A percentile compares a stretch with the other conserved stretches of the same genome.
Evolutionary conservation across 2,329 filamentous ascomycete genomes (phyloP).

Genomic region (Verticillium dahliae): DNA sequence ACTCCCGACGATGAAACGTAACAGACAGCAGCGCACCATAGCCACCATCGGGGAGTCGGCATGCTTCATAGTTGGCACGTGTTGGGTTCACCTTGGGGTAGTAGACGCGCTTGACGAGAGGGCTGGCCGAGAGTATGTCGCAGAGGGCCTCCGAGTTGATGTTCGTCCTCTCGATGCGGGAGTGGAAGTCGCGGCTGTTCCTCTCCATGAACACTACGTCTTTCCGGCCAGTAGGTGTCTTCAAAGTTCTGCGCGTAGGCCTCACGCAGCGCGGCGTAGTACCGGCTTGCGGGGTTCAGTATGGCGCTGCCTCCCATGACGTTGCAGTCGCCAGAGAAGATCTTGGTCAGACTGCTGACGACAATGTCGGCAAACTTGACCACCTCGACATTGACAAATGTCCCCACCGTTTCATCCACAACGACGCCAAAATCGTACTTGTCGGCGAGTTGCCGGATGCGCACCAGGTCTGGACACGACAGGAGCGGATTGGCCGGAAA

Average conservation of each 20-base stretch:
- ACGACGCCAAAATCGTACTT: constrained; percentile 84
- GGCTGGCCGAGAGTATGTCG: constrained; percentile 56
- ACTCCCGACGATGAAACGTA: constrained; percentile 63
- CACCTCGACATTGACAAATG: constrained; percentile 92
- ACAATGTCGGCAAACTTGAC: constrained; percentile 85
- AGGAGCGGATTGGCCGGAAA: constrained; percentile 91
- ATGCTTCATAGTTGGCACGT: constrained; percentile 69
- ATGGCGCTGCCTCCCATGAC: constrained; percentile 86
- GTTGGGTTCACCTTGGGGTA: constrained; percentile 79
- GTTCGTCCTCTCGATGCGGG: constrained; percentile 79
- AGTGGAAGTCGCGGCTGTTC: constrained; percentile 87
- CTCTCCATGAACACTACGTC: constrained; percentile 92
- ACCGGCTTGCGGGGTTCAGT: constrained; percentile 58
- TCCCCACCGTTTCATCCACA: constrained; percentile 93
- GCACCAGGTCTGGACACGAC: constrained; percentile 71
- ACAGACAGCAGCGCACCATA: constrained; percentile 88
- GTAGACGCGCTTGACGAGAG: constrained; percentile 67
- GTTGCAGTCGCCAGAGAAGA: constrained; percentile 96
- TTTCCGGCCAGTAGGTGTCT: constrained; percentile 87
- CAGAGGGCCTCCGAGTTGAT: constrained; percentile 78
- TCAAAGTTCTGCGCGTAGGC: constrained; percentile 64
- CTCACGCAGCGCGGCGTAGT: constrained; percentile 64
- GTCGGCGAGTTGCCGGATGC: constrained; percentile 76
- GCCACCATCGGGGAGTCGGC: constrained; percentile 65
- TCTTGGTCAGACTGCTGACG: constrained; percentile 91